Evolutionary conservation across 2,329 filamentous ascomycete species (phyloP), one percentile per base, ranked within the genome.

Genomic region (Atkinsonella texensis): DNA sequence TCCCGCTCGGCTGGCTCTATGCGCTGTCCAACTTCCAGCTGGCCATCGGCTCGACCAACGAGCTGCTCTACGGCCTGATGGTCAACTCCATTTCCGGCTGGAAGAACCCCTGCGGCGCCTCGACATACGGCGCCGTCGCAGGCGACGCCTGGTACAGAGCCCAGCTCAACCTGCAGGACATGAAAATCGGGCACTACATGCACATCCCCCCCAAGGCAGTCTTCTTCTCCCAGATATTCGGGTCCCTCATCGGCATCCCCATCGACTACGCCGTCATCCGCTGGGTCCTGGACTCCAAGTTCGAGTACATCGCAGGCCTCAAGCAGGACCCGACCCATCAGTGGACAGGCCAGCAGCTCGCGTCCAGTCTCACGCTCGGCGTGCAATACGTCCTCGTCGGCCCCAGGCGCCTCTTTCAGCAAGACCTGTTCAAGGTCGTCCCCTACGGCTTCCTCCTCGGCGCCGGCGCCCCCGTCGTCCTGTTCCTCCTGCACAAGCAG

Each of bases 181-280:
- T 78, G 59, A 80, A 82, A 58, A 80, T 83, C n/a, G 79, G 78
- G 0, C 78, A 82, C 56, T 83, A 82, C 56, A 79, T 80, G 73
- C 77, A 83, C 50, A 70, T 83, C 0, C 76, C 79, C 0, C 79
- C 79, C 1, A 73, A 75, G 12, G 68, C 74, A 0, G 73, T 81
- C 6, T 82, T 83, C 65, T 79, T 81, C 60, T 77, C 76, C 1
- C 79, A 83, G 57, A 68, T 83, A 4, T 78, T 81, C 33, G 80
- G 77, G 3, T 77, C 75, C 15, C 63, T 78, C 8, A 67, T 83
- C 42, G 79, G 79, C 5, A 70, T 83, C 7, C 79, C 79, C 0
- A 74, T 82, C 56, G 80, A 83, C 59, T 83, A 82, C 50, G 78
- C 70, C 5, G 76, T 81, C 20, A 74, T 83, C 45, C 72, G 75